phyloP scores from a whole-genome alignment of 1,284 basidiomycete genomes.

The Tranzscheliella williamsii region DNA sequence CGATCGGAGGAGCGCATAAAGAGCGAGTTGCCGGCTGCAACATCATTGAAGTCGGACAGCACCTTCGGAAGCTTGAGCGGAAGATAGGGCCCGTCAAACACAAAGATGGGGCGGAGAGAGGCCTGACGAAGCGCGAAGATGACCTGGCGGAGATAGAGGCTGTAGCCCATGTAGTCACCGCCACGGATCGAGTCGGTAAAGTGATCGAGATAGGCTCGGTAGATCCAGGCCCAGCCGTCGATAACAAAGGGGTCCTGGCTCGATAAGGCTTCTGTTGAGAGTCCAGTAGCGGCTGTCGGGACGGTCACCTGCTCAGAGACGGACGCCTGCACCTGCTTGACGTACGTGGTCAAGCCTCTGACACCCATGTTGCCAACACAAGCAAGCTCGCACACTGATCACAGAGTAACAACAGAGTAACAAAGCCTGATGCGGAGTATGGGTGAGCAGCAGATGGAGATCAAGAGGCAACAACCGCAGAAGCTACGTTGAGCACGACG shows the following conservation, averaged over 20 bases:
- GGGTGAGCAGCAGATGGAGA: neutral
- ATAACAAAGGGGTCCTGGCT: slow-evolving; percentile 25
- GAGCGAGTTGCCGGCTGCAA: slow-evolving; percentile 23
- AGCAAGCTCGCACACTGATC: too few relatives aligned
- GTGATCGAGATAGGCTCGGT: slow-evolving; percentile 27
- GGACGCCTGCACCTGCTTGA: slow-evolving; percentile 19
- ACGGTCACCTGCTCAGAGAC: slow-evolving; percentile 30
- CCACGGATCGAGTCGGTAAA: slow-evolving; percentile 39
- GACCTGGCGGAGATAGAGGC: slow-evolving; percentile 15
- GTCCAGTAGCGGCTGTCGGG: neutral
- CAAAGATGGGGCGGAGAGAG: slow-evolving; percentile 41
- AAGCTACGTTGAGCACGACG: too few relatives aligned
- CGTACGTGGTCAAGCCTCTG: slow-evolving; percentile 41
- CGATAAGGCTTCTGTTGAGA: slow-evolving; percentile 1
- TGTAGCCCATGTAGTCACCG: slow-evolving; percentile 34
- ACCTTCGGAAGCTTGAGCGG: slow-evolving; percentile 41
- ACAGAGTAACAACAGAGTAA: too few relatives aligned
- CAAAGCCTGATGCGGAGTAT: too few relatives aligned
- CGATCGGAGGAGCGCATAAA: slow-evolving; percentile 44
- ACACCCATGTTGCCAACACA: slow-evolving; percentile 37
- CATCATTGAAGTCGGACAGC: slow-evolving; percentile 10
- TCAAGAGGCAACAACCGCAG: neutral
- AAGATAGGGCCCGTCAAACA: slow-evolving; percentile 49
- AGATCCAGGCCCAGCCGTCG: slow-evolving; percentile 53
- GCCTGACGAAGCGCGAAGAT: slow-evolving; percentile 18